phyloP scores from a whole-genome alignment of 768 basidiomycete species.

The Hygrophoropsis aurantiaca region DNA sequence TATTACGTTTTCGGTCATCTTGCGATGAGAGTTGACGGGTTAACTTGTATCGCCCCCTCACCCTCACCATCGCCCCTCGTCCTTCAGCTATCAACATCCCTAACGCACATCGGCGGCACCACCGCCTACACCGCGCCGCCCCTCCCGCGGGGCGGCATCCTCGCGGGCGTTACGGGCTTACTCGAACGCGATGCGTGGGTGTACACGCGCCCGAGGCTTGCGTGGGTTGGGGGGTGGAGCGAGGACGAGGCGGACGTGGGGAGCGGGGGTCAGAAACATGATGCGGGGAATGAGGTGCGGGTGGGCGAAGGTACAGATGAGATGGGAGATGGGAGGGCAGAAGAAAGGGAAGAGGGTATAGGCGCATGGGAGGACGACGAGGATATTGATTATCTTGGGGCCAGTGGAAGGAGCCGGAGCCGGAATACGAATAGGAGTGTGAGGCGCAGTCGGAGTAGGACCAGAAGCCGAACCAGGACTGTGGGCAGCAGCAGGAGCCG shows the following conservation, averaged over 20 bases:
- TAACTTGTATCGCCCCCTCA: neutral
- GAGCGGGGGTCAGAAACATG: neutral
- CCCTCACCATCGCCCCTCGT: neutral
- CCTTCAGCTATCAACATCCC: conserved; percentile 56
- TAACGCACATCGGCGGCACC: conserved; percentile 55
- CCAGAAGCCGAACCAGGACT: too few relatives aligned
- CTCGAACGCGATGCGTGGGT: conserved; percentile 54
- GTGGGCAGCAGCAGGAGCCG: too few relatives aligned
- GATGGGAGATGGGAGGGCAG: too few relatives aligned
- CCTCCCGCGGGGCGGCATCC: conserved; percentile 69
- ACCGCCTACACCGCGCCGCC: conserved; percentile 61
- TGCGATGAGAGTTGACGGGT: neutral
- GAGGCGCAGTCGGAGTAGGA: too few relatives aligned
- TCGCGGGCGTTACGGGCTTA: conserved; percentile 63
- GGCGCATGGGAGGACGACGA: too few relatives aligned
- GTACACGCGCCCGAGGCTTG: conserved; percentile 46
- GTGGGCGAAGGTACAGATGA: too few relatives aligned
- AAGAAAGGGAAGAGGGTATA: too few relatives aligned
- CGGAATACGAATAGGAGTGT: too few relatives aligned
- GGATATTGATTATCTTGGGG: too few relatives aligned
- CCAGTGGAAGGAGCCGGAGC: too few relatives aligned
- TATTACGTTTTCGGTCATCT: neutral
- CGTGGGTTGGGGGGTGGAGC: conserved; percentile 2
- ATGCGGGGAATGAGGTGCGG: neutral
- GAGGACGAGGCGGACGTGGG: conserved; percentile 2